Evolutionary conservation across 495 filamentous ascomycete species (phyloP).

Genomic region (Baudoinia panamericana): DNA sequence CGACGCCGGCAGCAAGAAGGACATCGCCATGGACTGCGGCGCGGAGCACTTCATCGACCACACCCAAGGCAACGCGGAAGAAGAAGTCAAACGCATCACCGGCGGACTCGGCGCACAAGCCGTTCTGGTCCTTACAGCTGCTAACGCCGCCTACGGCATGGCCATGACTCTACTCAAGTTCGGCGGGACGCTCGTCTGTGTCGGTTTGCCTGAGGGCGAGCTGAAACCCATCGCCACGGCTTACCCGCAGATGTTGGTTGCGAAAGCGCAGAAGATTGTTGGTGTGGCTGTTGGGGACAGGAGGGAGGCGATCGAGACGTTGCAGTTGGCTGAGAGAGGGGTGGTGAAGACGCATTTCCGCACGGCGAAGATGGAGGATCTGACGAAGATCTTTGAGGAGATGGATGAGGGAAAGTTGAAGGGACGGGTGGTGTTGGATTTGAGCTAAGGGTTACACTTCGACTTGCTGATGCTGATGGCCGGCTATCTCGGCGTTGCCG

Average conservation of each 20-base stretch:
- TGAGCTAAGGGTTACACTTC: no score
- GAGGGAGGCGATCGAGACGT: constrained; percentile 50
- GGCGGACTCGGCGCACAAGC: constrained; percentile 52
- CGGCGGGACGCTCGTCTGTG: constrained; percentile 50
- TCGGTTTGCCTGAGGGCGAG: constrained; percentile 54
- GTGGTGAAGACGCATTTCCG: constrained; percentile 47
- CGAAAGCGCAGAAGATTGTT: constrained; percentile 42
- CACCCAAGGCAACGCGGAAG: constrained; percentile 42
- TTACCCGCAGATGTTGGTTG: constrained; percentile 38
- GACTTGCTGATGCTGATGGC: no score
- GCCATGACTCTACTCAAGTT: constrained; percentile 43
- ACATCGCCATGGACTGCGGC: constrained; percentile 44
- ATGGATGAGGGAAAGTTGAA: constrained; percentile 41
- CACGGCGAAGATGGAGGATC: constrained; percentile 46
- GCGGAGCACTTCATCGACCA: constrained; percentile 59
- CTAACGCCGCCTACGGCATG: constrained; percentile 47
- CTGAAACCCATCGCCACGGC: constrained; percentile 44
- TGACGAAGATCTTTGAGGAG: constrained; percentile 47
- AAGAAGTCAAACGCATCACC: constrained; percentile 42
- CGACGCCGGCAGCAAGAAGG: constrained; percentile 50
- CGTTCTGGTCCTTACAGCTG: constrained; percentile 51
- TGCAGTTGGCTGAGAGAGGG: constrained; percentile 51
- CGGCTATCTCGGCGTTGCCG: no score
- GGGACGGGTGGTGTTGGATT: constrained; percentile 30
- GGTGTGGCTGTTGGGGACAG: constrained; percentile 53